A percentile compares a stretch with the other conserved stretches of the same genome.
These are phyloP conservation scores for Raddia distichophylla DNA, from an alignment of 176 grass and related monocot genomes.

Conservation along the genomic window DNA sequence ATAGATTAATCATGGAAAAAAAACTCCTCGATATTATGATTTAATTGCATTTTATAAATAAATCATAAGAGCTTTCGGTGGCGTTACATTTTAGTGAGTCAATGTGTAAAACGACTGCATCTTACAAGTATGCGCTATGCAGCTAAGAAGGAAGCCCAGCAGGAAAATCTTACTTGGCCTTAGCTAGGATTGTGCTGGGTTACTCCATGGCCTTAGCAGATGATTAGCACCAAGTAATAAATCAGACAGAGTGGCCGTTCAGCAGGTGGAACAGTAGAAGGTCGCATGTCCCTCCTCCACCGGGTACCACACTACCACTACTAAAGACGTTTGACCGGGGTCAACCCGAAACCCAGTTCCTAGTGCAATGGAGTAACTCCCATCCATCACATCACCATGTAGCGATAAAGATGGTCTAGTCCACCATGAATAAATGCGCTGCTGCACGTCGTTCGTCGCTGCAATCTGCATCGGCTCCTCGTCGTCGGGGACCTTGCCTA, in stretches of 20 bases:
- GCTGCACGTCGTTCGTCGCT: neutral
- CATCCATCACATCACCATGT: conserved; percentile 25
- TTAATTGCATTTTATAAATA: no score
- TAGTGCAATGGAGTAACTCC: conserved; percentile 19
- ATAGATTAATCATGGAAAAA: no score
- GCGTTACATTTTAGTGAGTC: no score
- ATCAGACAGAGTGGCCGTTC: neutral
- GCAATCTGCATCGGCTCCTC: conserved; percentile 6
- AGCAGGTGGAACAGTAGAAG: conserved; percentile 15
- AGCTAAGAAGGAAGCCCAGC: neutral
- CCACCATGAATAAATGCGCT: conserved; percentile 24
- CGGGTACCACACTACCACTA: neutral
- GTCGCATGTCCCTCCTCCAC: neutral
- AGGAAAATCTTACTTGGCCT: neutral
- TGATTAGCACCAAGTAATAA: neutral
- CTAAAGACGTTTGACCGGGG: conserved; percentile 25
- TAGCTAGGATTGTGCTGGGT: neutral
- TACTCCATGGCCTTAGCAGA: neutral
- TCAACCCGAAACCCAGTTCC: conserved; percentile 39
- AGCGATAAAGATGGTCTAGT: neutral
- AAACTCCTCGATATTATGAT: no score
- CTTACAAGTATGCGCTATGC: neutral
- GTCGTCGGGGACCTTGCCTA: neutral
- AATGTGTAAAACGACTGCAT: neutral
- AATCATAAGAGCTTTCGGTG: no score